Conservation (phyloP, 1,139 yeast species). For the Trichomonascaceae sp. region DNA sequence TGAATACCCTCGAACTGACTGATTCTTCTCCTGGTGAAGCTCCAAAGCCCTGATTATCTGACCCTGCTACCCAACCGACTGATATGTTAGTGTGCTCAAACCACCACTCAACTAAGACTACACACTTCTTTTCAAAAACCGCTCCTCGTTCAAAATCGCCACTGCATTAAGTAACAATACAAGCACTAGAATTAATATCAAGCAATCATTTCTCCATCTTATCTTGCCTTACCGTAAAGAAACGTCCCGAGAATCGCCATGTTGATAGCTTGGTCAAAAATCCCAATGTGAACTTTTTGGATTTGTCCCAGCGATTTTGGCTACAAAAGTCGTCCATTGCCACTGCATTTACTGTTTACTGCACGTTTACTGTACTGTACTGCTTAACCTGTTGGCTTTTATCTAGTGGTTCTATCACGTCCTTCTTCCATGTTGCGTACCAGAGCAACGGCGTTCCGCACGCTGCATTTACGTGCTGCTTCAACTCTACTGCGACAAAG, state of each 20-base stretch:
- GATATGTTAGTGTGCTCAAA: not conserved
- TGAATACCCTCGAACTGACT: slow-evolving; percentile 53
- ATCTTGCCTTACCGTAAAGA: slow-evolving; percentile 44
- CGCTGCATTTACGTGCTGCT: slow-evolving; percentile 1
- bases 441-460: not conserved
- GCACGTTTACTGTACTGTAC: too few relatives aligned
- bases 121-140: slow-evolving; percentile 69
- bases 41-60: slow-evolving; percentile 34
- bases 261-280: not conserved
- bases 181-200: slow-evolving; percentile 31
- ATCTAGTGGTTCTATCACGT: not conserved
- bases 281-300: not conserved
- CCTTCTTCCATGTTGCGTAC: slow-evolving; percentile 3
- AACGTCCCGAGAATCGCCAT: slow-evolving; percentile 45
- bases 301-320: not conserved
- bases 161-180: slow-evolving; percentile 66
- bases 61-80: slow-evolving; percentile 28
- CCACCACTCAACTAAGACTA: slow-evolving; percentile 11
- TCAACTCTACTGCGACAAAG: slow-evolving; percentile 5
- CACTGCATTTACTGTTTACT: not conserved
- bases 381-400: not conserved
- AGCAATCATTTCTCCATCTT: not conserved
- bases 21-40: slow-evolving; percentile 40
- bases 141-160: slow-evolving; percentile 76
- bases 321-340: too few relatives aligned